Conservation (phyloP, 768 basidiomycete species). For the Suillus americanus region DNA sequence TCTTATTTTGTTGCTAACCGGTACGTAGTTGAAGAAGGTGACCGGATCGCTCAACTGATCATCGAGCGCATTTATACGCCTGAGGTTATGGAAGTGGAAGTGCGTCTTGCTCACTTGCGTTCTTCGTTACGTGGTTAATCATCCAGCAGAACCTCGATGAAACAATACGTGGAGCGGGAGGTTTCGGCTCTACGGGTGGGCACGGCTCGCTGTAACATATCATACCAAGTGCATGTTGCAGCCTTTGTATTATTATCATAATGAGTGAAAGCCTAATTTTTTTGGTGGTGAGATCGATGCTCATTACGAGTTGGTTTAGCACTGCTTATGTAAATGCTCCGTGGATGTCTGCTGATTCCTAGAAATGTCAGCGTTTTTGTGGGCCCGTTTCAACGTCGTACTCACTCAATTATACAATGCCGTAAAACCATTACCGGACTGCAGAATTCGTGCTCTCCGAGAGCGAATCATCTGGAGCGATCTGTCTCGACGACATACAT, state of each 20-base stretch:
- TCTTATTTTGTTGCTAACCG: not conserved
- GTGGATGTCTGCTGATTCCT: not conserved
- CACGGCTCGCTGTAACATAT: constrained; percentile 49
- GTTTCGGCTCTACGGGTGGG: constrained; percentile 96
- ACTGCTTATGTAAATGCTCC: not conserved
- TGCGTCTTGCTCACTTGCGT: constrained; percentile 36
- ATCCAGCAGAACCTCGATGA: constrained; percentile 71
- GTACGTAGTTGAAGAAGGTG: constrained; percentile 79
- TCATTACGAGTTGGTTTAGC: not conserved
- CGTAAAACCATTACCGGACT: not conserved
- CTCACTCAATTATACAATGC: not conserved
- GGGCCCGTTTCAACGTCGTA: not conserved
- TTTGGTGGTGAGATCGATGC: not conserved
- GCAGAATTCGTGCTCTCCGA: not conserved
- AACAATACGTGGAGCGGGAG: constrained; percentile 80
- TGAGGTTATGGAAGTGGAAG: constrained; percentile 82
- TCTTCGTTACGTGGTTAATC: constrained; percentile 10
- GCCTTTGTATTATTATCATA: too few species aligned
- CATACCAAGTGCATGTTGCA: constrained; percentile 9
- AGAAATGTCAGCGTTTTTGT: not conserved
- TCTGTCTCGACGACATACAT: constrained; percentile 64
- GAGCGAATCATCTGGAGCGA: constrained; percentile 21
- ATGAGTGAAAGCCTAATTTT: not conserved
- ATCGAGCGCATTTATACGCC: constrained; percentile 89
- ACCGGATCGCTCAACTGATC: constrained; percentile 95